Conservation (phyloP, 768 basidiomycete species). For the Mycena vulgaris region DNA sequence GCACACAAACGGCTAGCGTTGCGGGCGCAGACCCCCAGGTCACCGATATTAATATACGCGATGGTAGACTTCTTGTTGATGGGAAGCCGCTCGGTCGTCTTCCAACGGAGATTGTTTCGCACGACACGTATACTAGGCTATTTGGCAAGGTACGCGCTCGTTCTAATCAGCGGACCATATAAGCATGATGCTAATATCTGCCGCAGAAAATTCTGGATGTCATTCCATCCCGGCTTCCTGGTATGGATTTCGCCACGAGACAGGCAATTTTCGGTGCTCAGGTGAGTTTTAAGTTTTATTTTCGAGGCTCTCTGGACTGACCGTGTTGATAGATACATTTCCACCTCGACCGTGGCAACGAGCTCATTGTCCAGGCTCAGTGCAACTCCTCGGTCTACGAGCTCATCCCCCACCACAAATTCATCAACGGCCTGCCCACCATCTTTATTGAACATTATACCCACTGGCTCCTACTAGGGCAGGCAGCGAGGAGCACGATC, state of each 20-base stretch:
- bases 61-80: conserved; percentile 58
- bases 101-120: conserved; percentile 48
- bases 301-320: conserved; percentile 16
- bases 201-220: no score
- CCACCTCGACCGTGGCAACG: conserved; percentile 28
- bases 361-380: conserved; percentile 51
- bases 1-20: conserved; percentile 37
- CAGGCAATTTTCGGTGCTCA: conserved; percentile 36
- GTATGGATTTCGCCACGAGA: conserved; percentile 53
- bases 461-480: conserved; percentile 51
- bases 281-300: conserved; percentile 33
- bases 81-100: conserved; percentile 60
- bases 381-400: conserved; percentile 44
- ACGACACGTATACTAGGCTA: conserved; percentile 53
- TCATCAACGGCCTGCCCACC: conserved; percentile 49
- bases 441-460: conserved; percentile 46
- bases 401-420: conserved; percentile 49
- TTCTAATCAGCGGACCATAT: background rate
- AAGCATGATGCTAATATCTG: background rate
- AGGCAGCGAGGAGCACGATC: conserved; percentile 35
- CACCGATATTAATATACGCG: conserved; percentile 58
- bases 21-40: conserved; percentile 40
- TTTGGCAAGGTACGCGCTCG: conserved; percentile 51
- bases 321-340: conserved; percentile 50
- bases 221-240: conserved; percentile 50